Percentiles rank a stretch among this genome's conserved stretches.
Conservation (phyloP, 1,139 yeast genomes). For the Diutina siamensis region DNA sequence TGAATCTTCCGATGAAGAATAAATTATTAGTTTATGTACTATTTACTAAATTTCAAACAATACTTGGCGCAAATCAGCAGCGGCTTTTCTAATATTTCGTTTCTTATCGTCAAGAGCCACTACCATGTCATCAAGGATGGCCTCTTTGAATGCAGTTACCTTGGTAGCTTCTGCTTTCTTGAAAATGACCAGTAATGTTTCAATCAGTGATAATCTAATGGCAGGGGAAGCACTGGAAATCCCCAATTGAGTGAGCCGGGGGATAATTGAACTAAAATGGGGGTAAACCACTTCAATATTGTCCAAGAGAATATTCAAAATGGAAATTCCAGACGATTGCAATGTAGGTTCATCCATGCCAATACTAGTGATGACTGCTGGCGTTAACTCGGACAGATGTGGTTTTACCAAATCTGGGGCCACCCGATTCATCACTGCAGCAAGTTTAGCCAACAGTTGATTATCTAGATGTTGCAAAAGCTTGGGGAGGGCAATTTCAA, state of each 20-base stretch:
- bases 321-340: conserved; percentile 31
- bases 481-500: conserved; percentile 42
- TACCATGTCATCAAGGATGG: conserved; percentile 37
- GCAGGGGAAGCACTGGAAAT: conserved; percentile 9
- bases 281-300: conserved; percentile 28
- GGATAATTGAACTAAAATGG: conserved; percentile 47
- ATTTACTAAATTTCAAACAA: conserved; percentile 37
- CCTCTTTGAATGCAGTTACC: conserved; percentile 40
- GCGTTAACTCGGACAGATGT: conserved; percentile 53
- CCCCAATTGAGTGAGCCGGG: conserved; percentile 35
- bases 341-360: background rate
- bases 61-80: conserved; percentile 70
- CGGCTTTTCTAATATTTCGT: conserved; percentile 62
- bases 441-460: conserved; percentile 51
- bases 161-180: conserved; percentile 21
- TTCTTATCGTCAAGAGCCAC: conserved; percentile 60
- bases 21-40: conserved; percentile 8
- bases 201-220: conserved; percentile 47
- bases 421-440: conserved; percentile 55
- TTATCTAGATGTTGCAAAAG: conserved; percentile 27
- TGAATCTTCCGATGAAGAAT: conserved; percentile 28
- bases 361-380: conserved; percentile 44
- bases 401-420: conserved; percentile 49
- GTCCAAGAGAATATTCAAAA: conserved; percentile 21
- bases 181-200: conserved; percentile 41